Conservation (phyloP, 83 land plant genomes). For the Diphasiastrum complanatum region DNA sequence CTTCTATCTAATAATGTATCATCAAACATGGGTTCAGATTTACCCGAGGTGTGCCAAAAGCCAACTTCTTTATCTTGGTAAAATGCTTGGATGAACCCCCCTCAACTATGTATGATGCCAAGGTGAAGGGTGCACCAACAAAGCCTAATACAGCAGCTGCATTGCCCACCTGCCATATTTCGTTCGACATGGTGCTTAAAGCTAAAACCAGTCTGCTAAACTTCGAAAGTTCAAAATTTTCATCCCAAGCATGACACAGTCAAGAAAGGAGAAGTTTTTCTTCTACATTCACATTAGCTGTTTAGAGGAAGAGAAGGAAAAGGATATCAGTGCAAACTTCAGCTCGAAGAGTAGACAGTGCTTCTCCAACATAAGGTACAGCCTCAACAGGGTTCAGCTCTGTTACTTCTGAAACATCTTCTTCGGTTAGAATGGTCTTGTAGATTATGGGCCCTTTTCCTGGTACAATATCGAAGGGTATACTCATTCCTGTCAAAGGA, state of each 20-base stretch:
- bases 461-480: constrained; percentile 10
- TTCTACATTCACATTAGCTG: not conserved
- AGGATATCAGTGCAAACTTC: not conserved
- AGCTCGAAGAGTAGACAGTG: constrained; percentile 1
- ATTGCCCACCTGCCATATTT: constrained; percentile 11
- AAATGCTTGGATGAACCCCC: constrained; percentile 17
- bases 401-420: constrained; percentile 3
- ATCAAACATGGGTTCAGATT: too few relatives aligned
- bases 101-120: constrained; percentile 11
- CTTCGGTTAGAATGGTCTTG: not conserved
- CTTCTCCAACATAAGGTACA: constrained; percentile 14
- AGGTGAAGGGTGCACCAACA: constrained; percentile 11
- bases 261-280: not conserved
- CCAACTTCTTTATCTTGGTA: constrained; percentile 9
- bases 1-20: too few relatives aligned
- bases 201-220: too few relatives aligned
- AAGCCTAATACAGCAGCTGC: constrained; percentile 9
- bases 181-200: too few relatives aligned
- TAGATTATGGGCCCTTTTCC: constrained; percentile 9
- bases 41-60: constrained; percentile 6
- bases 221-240: too few relatives aligned
- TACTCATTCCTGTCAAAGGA: constrained; percentile 9
- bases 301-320: not conserved
- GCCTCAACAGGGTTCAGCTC: constrained; percentile 12
- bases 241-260: not conserved